These are phyloP conservation scores for Leptomonas pyrrhocoris DNA, from an alignment of 208 protist species.

Conservation along the genomic window DNA sequence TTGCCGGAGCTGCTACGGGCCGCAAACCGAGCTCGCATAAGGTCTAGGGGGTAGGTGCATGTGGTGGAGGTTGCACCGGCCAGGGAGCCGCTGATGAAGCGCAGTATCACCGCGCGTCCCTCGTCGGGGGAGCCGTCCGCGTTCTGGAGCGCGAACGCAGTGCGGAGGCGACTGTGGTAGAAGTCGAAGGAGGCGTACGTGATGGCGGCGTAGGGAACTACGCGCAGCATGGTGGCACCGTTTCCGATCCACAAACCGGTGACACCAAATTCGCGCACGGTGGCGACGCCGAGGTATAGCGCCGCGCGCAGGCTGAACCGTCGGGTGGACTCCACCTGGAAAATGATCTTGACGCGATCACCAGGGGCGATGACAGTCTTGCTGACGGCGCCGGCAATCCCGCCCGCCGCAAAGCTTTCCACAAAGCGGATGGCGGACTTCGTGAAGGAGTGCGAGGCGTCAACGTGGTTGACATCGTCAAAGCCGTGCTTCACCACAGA, in stretches of 20 bases:
- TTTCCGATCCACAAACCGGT: constrained; percentile 94
- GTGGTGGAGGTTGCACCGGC: constrained; percentile 93
- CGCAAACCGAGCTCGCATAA: constrained; percentile 92
- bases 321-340: constrained; percentile 88
- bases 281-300: constrained; percentile 60
- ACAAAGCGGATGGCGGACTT: constrained; percentile 72
- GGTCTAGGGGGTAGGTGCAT: constrained; percentile 94
- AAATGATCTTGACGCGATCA: constrained; percentile 96
- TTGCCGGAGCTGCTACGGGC: constrained; percentile 63
- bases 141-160: constrained; percentile 19
- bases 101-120: constrained; percentile 46
- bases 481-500: constrained; percentile 43
- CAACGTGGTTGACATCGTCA: constrained; percentile 10
- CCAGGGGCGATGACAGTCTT: constrained; percentile 93
- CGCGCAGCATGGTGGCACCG: constrained; percentile 94
- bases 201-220: constrained; percentile 94
- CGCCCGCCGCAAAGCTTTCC: constrained; percentile 93
- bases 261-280: constrained; percentile 85
- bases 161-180: constrained; percentile 60
- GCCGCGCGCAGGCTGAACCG: constrained; percentile 74
- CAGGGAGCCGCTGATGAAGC: constrained; percentile 87
- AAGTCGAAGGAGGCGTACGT: constrained; percentile 94
- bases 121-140: constrained; percentile 46
- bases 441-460: constrained; percentile 25
- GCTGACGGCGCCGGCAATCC: constrained; percentile 93